These are phyloP conservation scores for Sextonia rubra DNA, from an alignment of 164 flowering plant species.

Conservation along the genomic window DNA sequence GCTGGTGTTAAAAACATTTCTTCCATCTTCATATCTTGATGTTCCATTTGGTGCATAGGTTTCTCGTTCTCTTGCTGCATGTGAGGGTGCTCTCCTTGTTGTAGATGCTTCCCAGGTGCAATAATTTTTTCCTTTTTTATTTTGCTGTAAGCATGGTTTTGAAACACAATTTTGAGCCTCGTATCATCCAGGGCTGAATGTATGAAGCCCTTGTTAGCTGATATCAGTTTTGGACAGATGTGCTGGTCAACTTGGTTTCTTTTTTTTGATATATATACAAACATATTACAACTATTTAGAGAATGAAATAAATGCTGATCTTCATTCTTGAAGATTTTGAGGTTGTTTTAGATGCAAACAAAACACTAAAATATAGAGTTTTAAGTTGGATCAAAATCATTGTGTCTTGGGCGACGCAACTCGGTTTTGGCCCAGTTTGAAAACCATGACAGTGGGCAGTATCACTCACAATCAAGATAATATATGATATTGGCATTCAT, in stretches of 20 bases:
- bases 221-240: too few relatives aligned
- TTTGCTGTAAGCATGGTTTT: background rate
- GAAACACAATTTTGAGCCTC: background rate
- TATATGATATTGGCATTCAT: background rate
- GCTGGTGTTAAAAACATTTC: background rate
- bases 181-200: background rate
- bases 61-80: conserved; percentile 97
- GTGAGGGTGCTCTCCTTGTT: conserved; percentile 99
- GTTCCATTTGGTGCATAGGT: conserved; percentile 44
- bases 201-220: background rate
- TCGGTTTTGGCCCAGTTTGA: too few relatives aligned
- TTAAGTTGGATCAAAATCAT: too few relatives aligned
- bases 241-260: too few relatives aligned
- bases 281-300: background rate
- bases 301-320: too few relatives aligned
- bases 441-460: too few relatives aligned
- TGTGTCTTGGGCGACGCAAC: too few relatives aligned
- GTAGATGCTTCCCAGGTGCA: conserved; percentile 97
- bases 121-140: background rate
- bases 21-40: conserved; percentile 3
- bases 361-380: too few relatives aligned
- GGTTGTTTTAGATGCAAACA: too few relatives aligned
- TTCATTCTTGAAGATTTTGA: too few relatives aligned
- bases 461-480: background rate
- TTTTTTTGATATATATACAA: too few relatives aligned